Evolutionary conservation across 768 basidiomycete species (phyloP), one percentile per base, ranked within the genome.

Genomic region (Tylopilus rubrobrunneus): DNA sequence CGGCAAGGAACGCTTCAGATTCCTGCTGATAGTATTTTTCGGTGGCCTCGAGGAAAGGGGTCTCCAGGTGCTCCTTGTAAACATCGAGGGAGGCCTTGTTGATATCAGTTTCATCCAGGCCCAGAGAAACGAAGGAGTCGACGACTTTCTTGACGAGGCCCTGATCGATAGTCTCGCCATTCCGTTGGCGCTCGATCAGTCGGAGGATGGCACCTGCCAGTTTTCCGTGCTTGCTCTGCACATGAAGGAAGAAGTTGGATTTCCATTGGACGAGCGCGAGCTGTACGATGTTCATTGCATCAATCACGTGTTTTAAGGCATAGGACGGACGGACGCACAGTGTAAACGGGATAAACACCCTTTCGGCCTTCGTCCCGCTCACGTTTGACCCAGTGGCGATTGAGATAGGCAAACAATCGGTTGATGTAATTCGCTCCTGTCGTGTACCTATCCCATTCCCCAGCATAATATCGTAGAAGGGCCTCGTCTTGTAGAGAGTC

Each of bases 331-430:
- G 5, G 25, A 73, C 87, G 66, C 60, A 96, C 95, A 27, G 96
- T 99, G 67, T 98, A 98, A 19, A 99, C 92, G 1, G 85, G 86
- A 73, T 98, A 98, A 21, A 98, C 89, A 41, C 86, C 88, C 72
- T 92, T 95, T 63, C 95, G 79, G 15, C 97, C 97, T 70, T 98
- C 96, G 63, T 98, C 96, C 65, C 95, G 84, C 69, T 99, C 97
- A 49, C 96, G 82, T 75, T 95, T 96, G 42, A 99, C 96, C 97
- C 97, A 99, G 73, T 98, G 94, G 21, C 96, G 91, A 73, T 99
- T 98, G 53, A 99, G 81, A 74, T 98, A 98, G 3, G 92, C 95
- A 76, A 98, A 98, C 34, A 99, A 74, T 52, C 96, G 88, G 69
- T 98, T 96, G 73, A 98, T 92, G 68, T 97, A 98, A 67, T 91